Evolutionary conservation across 2,329 filamentous ascomycete species (phyloP), one percentile per base, ranked within the genome.

Genomic region (Alternaria conjuncta): DNA sequence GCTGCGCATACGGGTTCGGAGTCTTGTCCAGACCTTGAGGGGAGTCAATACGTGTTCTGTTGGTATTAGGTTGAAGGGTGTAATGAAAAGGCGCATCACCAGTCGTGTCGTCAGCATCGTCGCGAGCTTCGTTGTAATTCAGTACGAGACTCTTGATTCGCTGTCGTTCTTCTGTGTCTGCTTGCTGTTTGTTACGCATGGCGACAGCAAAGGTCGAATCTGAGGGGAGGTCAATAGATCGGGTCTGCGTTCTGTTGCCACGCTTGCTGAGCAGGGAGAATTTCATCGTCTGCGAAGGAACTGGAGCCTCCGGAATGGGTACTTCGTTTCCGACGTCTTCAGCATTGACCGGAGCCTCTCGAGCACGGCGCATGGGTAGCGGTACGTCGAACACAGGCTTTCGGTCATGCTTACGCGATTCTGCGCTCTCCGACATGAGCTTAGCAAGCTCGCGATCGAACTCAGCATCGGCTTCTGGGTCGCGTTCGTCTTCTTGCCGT

Each of bases 371-470:
- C 82, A 99, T 94, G 0, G 96, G 96, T n/a, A 99, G 83, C 1
- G 96, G 94, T n/a, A 98, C 93, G 78, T 99, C 96, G 75, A 99
- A 97, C 55, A 96, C 87, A 26, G 92, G 89, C 81, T 97, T 97
- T 66, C 96, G 92, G 76, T 99, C 96, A 71, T 97, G 97, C 74
- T 97, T 97, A 72, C 96, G 89, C 5, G 95, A 96, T 71, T 99
- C 96, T 73, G 97, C 84, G 82, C 95, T 97, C 80, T 99, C 96
- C 55, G 94, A 88, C 95, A 99, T 98, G 88, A 99, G 92, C 81
- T 97, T 97, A 41, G 96, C 94, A 79, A 97, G 96, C 81, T 98
- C 96, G 72, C 95, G 92, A 77, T 99, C 96, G 78, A 99, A 99
- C 45, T 99, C 96, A 7, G 95, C 96, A 75, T 99, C 96, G 44